These are phyloP conservation scores for Aquilaria sinensis DNA, from an alignment of 345 rosid genomes.

Conservation along the genomic window DNA sequence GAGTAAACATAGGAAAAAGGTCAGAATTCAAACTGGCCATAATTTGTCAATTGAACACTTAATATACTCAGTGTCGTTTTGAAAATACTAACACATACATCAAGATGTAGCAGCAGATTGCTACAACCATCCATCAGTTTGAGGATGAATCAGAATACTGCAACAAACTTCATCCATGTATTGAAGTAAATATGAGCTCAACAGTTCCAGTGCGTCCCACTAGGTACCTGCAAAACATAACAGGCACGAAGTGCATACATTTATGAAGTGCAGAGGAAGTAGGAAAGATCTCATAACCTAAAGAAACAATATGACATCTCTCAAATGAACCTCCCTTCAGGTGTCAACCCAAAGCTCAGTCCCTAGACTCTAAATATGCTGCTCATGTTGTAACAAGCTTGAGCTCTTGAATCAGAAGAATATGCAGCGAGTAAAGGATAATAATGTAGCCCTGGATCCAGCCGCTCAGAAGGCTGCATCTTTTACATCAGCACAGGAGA, in stretches of 20 bases:
- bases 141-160: constrained; percentile 44
- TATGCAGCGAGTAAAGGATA: too few species aligned
- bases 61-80: constrained; percentile 19
- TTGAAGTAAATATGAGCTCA: constrained; percentile 28
- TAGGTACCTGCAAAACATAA: constrained; percentile 53
- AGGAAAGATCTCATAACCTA: constrained; percentile 34
- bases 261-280: constrained; percentile 36
- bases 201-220: constrained; percentile 34
- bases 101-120: constrained; percentile 49
- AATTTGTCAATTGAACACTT: constrained; percentile 16
- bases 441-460: too few species aligned
- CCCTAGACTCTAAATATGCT: constrained; percentile 4
- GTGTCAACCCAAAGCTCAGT: constrained; percentile 11
- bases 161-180: constrained; percentile 37
- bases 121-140: constrained; percentile 42
- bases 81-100: constrained; percentile 50
- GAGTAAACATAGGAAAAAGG: neutral
- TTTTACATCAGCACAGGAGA: constrained; percentile 24
- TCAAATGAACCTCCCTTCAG: constrained; percentile 22
- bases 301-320: constrained; percentile 34
- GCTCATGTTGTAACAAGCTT: constrained; percentile 18
- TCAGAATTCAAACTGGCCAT: constrained; percentile 10
- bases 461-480: neutral
- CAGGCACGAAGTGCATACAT: constrained; percentile 35
- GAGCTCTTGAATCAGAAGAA: neutral